These are phyloP conservation scores for Brasenia schreberi DNA, from an alignment of 164 flowering plant genomes.

Conservation along the genomic window DNA sequence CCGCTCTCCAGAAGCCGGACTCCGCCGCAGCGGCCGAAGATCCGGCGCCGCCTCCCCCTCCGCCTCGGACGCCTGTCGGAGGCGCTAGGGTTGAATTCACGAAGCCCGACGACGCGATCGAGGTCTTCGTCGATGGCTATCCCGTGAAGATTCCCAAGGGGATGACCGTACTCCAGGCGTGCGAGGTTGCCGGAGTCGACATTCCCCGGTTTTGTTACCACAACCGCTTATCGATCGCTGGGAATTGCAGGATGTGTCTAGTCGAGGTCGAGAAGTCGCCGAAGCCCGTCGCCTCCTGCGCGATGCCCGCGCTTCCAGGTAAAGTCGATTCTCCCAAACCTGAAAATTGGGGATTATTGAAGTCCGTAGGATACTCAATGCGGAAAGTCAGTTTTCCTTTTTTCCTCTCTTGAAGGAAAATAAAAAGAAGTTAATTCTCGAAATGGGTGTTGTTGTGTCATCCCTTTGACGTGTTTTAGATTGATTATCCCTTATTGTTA, in stretches of 20 bases:
- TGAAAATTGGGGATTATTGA: too few species aligned
- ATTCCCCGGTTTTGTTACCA: constrained; percentile 96
- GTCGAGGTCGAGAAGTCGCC: constrained; percentile 99
- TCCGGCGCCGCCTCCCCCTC: constrained; percentile 27
- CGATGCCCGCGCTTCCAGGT: constrained; percentile 99
- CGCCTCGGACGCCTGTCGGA: constrained; percentile 48
- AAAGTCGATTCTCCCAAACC: not conserved
- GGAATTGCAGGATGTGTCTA: constrained; percentile 96
- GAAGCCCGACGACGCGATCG: constrained; percentile 80
- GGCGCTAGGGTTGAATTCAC: constrained; percentile 73
- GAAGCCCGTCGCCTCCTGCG: constrained; percentile 98
- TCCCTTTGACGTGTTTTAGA: too few species aligned
- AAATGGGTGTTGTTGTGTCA: not conserved
- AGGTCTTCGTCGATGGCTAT: constrained; percentile 88
- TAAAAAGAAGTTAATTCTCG: not conserved
- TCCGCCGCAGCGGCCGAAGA: constrained; percentile 24
- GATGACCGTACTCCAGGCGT: constrained; percentile 86
- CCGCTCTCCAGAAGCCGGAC: constrained; percentile 65
- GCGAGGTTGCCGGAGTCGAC: constrained; percentile 93
- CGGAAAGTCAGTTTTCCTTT: not conserved
- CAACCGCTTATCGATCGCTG: constrained; percentile 83
- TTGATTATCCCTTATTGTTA: too few species aligned
- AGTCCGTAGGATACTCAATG: not conserved
- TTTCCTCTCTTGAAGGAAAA: not conserved
- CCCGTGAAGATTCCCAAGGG: constrained; percentile 96